Evolutionary conservation across 1,139 yeast genomes (phyloP).

Genomic region (Candida sanyaensis): DNA sequence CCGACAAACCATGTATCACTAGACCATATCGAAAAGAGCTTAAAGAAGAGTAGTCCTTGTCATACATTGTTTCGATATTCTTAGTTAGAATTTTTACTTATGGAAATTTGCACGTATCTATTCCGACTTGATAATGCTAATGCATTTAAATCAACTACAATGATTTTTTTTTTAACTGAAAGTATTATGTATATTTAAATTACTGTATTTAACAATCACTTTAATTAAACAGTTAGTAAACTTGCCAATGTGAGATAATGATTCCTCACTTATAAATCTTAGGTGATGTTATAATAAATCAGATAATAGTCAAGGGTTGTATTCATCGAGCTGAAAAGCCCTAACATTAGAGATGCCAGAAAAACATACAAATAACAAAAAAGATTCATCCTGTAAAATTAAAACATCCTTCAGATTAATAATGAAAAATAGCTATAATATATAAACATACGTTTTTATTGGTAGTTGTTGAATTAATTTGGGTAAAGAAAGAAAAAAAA

Average conservation of each 20-base stretch:
- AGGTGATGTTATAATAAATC: slow-evolving; percentile 22
- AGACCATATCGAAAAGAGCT: no score
- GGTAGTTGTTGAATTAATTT: not conserved
- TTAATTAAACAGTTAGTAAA: not conserved
- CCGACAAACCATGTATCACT: no score
- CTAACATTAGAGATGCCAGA: slow-evolving; percentile 79
- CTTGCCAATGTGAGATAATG: not conserved
- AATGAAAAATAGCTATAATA: not conserved
- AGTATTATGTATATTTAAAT: no score
- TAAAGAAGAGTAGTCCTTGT: no score
- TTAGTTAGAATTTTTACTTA: no score
- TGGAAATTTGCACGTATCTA: no score
- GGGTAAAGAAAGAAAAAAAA: not conserved
- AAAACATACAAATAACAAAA: slow-evolving; percentile 45
- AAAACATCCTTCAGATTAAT: not conserved
- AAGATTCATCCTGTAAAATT: slow-evolving; percentile 38
- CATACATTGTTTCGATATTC: no score
- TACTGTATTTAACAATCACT: no score
- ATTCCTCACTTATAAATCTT: not conserved
- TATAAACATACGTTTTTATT: not conserved
- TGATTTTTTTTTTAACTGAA: no score
- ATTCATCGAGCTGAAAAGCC: slow-evolving; percentile 59
- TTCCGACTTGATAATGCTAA: no score
- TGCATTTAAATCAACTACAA: no score
- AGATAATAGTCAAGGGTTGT: slow-evolving; percentile 57